phyloP scores from a whole-genome alignment of 495 filamentous ascomycete genomes.

The Astrothelium macrocarpum region DNA sequence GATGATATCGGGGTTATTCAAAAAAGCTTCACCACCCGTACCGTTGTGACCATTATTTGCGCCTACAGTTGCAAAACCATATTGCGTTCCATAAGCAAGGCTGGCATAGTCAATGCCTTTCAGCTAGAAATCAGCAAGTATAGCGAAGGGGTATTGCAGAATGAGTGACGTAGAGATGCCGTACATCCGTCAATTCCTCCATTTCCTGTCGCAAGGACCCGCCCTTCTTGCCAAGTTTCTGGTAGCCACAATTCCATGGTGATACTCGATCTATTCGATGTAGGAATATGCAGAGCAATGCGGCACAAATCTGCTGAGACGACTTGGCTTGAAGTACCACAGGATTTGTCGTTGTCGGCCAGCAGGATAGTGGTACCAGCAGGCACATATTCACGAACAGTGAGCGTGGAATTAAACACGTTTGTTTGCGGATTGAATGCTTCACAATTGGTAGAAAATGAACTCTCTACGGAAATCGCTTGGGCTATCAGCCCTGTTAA shows the following conservation, averaged over 20 bases:
- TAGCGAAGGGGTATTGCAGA: neutral
- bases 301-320: constrained; percentile 42
- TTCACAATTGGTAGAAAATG: neutral
- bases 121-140: neutral
- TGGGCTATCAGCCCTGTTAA: neutral
- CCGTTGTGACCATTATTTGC: constrained; percentile 19
- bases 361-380: neutral
- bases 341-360: neutral
- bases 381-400: neutral
- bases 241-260: constrained; percentile 53
- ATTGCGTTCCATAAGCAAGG: constrained; percentile 25
- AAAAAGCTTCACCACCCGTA: constrained; percentile 42
- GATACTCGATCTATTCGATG: constrained; percentile 44
- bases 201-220: constrained; percentile 28
- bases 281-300: constrained; percentile 45
- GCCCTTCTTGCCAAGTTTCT: constrained; percentile 22
- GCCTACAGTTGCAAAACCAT: constrained; percentile 48
- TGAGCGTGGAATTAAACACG: neutral
- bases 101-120: constrained; percentile 23
- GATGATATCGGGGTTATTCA: constrained; percentile 42
- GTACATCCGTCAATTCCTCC: constrained; percentile 27
- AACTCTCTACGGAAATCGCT: neutral
- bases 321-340: neutral
- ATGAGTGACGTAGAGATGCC: neutral
- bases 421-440: neutral